A percentile compares a stretch with the other conserved stretches of the same genome.
Conservation (phyloP, 2,329 filamentous ascomycete species). For the Sarocladium kiliense region DNA sequence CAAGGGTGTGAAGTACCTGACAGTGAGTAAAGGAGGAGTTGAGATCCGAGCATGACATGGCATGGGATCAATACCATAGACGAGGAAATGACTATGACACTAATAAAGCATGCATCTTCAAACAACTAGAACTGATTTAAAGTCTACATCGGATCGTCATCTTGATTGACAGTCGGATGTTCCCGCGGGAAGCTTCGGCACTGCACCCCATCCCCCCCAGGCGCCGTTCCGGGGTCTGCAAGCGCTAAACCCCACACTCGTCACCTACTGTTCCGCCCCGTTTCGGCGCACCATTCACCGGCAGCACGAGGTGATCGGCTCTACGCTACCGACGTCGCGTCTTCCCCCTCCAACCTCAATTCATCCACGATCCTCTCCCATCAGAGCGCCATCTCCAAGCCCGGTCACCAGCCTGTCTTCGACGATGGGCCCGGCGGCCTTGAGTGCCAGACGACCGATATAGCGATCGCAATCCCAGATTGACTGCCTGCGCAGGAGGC, state of each 20-base stretch:
- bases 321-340: background rate
- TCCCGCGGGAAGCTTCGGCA: background rate
- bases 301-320: background rate
- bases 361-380: background rate
- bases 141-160: too few relatives aligned
- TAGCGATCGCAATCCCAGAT: background rate
- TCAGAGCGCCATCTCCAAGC: background rate
- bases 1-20: conserved; percentile 97
- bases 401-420: background rate
- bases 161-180: background rate
- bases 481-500: background rate
- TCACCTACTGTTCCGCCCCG: background rate
- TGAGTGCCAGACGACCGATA: background rate
- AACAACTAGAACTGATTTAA: too few relatives aligned
- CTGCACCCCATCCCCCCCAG: background rate
- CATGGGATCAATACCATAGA: background rate
- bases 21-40: conserved; percentile 60
- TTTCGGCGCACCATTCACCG: background rate
- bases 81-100: conserved; percentile 8
- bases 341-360: background rate
- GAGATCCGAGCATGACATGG: conserved; percentile 42
- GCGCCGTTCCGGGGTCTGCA: background rate
- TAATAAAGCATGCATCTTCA: background rate
- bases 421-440: conserved; percentile 2
- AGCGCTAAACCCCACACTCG: conserved; percentile 8